Evolutionary conservation across 2,329 filamentous ascomycete species (phyloP), one percentile per base, ranked within the genome.

Genomic region (Thyridium curvatum): DNA sequence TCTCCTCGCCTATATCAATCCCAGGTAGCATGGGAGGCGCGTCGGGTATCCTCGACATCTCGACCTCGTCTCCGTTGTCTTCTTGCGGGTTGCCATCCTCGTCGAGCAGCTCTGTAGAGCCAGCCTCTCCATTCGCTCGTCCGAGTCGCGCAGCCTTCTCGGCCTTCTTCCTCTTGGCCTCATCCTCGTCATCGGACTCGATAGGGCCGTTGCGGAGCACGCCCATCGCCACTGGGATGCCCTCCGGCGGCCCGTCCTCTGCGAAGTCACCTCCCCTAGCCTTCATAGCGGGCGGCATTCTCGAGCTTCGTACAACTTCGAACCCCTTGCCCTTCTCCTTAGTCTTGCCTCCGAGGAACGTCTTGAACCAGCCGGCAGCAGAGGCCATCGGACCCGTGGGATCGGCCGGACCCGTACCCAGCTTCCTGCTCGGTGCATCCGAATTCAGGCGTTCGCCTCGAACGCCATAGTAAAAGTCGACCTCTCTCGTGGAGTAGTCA

Each of bases 261-360:
- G 76, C 79, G 41, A 79, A 73, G 21, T 76, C 71, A 9, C 72
- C 64, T 18, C 62, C 72, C 53, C 60, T 69, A 48, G 66, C 64
- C 46, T 72, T 74, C 69, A 88, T 84, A 41, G 82, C 81, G 7
- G 85, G 83, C 3, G 89, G 89, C 68, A 93, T 89, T 40, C 90
- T 78, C 8, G 88, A 79, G 56, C 90, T 96, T 52, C 93, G 72
- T 13, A 98, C 91, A 5, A 98, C 93, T 59, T 97, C 93, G 50
- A 98, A 98, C 0, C 93, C 93, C 61, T 97, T 97, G 48, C 84
- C 83, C 61, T 94, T 94, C 48, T 96, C 91, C 56, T 95, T 96
- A 7, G 82, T 88, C 64, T 94, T 94, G 13, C 84, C 85, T 12
- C 82, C 82, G 42, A 95, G 77, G 6, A 95, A 56, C 38, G 73